A percentile compares a stretch with the other conserved stretches of the same genome.
Evolutionary conservation across 441 rosid genomes (phyloP).

Genomic region (Populus hybrid): DNA sequence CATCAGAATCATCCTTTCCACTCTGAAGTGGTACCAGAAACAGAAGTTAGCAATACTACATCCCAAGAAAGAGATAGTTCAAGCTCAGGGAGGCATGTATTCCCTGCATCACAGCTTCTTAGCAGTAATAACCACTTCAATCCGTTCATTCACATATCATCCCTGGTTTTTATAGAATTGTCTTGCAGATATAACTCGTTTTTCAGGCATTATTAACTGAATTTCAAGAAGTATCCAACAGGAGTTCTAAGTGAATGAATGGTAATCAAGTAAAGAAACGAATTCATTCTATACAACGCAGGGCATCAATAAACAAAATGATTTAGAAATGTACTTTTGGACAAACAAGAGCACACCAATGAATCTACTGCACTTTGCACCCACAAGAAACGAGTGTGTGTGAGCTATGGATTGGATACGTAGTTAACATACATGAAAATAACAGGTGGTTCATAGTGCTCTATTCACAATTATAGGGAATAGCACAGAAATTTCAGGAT

Average conservation of each 20-base stretch:
- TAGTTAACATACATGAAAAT: background rate
- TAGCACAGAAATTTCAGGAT: slow-evolving; percentile 1
- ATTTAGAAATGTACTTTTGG: background rate
- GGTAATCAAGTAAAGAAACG: background rate
- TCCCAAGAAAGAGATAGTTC: background rate
- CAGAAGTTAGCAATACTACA: slow-evolving; percentile 1
- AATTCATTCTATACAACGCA: background rate
- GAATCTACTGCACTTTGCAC: background rate
- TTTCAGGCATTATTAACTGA: background rate
- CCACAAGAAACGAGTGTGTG: background rate
- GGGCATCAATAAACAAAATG: background rate
- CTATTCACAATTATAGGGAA: slow-evolving; percentile 14
- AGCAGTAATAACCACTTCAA: background rate
- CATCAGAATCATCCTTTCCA: background rate
- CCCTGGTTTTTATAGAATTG: background rate
- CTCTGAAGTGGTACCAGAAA: background rate
- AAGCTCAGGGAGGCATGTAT: background rate
- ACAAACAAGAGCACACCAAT: background rate
- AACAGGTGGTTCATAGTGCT: slow-evolving; percentile 3
- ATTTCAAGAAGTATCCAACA: background rate
- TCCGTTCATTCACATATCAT: background rate
- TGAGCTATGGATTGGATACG: background rate
- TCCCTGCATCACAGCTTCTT: background rate
- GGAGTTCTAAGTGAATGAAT: background rate
- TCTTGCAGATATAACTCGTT: background rate